Base-by-base conservation (phyloP, 495 filamentous ascomycete genomes). In the Venustampulla echinocandica region DNA sequence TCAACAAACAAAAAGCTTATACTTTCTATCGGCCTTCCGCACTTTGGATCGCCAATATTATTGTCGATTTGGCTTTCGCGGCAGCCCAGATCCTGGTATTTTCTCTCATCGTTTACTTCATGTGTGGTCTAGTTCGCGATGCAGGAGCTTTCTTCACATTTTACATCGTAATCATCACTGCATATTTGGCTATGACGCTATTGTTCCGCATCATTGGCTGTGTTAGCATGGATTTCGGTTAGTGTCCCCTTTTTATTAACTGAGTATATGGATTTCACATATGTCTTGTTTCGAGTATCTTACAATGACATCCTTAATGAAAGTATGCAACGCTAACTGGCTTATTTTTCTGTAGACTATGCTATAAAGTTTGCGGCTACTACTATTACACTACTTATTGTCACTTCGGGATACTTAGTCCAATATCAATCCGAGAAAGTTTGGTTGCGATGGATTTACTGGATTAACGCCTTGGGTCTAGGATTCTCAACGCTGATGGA, bases 11-110 rank as follows among this genome's bases (percentile, higher is more conserved):
- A 61, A 85, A 87, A 62, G 79, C 75, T 46, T 92, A 87, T 58
- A 83, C 82, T 2, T 90, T 93, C 60, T 90, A 90, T 57, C 79
- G 85, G 2, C 87, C 88, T 10, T 73, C 83, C 2, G 87, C 88
- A 33, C 87, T 80, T 49, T 82, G 80, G 4, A 70, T 94, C 27
- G 87, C 85, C 1, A 78, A 88, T 34, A 83, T 84, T 2, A 69
- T 87, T 10, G 76, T 85, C 10, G 88, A 94, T 57, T 59, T 86
- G 2, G 87, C 87, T 2, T 65, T 89, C 4, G 74, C 85, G 2
- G 64, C 87, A 17, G 58, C 80, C 21, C 83, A 90, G 54, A 79
- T 87, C 0, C 49, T 76, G 4, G 60, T 90, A 4, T 93, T 90
- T 61, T 71, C 83, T 45, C 46, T 90, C 20, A 72, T 92, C 28